Base-by-base conservation (phyloP, 352 stramenopile species). In the Phytophthora cactorum region DNA sequence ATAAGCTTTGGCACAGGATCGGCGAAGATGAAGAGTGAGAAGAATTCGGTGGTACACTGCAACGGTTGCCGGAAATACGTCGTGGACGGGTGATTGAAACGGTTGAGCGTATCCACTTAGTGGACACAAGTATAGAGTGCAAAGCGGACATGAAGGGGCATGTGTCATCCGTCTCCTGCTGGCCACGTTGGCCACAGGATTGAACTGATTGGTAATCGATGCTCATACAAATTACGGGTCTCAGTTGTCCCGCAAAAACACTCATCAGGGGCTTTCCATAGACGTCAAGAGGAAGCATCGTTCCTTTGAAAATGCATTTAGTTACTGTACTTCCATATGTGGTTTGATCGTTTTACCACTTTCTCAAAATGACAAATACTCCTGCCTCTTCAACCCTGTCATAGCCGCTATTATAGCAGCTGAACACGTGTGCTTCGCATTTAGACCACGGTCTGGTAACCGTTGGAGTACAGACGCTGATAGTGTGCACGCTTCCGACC, bases 401-500 rank as follows among this genome's bases (percentile, higher is more conserved):
- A 22, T 22, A 22, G 22, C 22, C 22, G 22, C 22, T 22, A 22
- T 22, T 22, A 22, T 22, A 22, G 22, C 22, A 11, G 10, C 22
- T 12, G 15, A 53, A 39, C 27, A 44, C 15, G 25, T 36, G 8
- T 43, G 25, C n/a, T 52, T 59, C 25, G 32, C 32, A 12, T 67
- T 64, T 72, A 11, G 5, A 43, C 36, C 36, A 72, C 68, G 10
- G 57, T 46, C 38, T 75, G 55, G 38, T 74, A 66, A 34, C 66
- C 60, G 39, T 61, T 71, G 45, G 81, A 86, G 47, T 62, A 63
- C 44, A 89, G 81, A 12, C 70, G 56, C 74, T 82, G 52, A 52
- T 89, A 89, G 14, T 55, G 66, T 2, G 68, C 44, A 49, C 81
- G 83, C 64, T 79, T 85, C 43, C 77, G 65, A 31, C 53, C 54